Conservation (phyloP, 208 protist genomes). For the Wallacemonas collosoma region DNA sequence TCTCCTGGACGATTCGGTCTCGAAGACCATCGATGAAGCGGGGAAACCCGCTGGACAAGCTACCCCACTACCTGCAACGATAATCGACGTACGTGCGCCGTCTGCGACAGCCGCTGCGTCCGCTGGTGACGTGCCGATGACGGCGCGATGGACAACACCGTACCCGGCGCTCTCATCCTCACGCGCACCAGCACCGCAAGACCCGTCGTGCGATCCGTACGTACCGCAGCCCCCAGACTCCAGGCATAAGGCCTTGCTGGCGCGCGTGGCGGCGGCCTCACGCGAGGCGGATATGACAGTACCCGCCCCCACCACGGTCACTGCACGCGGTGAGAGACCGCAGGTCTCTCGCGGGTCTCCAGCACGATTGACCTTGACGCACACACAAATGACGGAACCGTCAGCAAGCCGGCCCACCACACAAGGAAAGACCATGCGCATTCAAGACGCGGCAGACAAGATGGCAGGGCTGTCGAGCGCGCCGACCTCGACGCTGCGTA, state of each 20-base stretch:
- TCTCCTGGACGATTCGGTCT: not conserved
- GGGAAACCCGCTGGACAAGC: too few relatives aligned
- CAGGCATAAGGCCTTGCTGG: not conserved
- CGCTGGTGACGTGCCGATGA: too few relatives aligned
- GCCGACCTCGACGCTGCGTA: too few relatives aligned
- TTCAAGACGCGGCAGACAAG: too few relatives aligned
- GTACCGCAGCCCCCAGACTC: too few relatives aligned
- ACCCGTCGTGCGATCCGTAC: too few relatives aligned
- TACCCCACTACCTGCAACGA: not conserved
- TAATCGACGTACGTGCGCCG: not conserved
- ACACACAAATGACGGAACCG: too few relatives aligned
- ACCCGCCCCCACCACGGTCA: not conserved
- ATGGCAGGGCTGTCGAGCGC: too few relatives aligned
- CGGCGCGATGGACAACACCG: not conserved
- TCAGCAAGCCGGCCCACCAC: too few relatives aligned
- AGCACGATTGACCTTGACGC: too few relatives aligned
- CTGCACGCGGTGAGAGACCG: constrained; percentile 3
- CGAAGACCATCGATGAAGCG: not conserved
- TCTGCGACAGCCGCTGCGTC: not conserved
- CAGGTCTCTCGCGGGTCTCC: too few relatives aligned
- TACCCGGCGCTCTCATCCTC: not conserved
- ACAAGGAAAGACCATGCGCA: too few relatives aligned
- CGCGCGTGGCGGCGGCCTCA: not conserved
- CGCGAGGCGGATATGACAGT: constrained; percentile 1
- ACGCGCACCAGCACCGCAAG: not conserved